Percentiles rank a stretch among this genome's conserved stretches.
phyloP scores from a whole-genome alignment of 441 rosid species.

The Euphorbia corollata region DNA sequence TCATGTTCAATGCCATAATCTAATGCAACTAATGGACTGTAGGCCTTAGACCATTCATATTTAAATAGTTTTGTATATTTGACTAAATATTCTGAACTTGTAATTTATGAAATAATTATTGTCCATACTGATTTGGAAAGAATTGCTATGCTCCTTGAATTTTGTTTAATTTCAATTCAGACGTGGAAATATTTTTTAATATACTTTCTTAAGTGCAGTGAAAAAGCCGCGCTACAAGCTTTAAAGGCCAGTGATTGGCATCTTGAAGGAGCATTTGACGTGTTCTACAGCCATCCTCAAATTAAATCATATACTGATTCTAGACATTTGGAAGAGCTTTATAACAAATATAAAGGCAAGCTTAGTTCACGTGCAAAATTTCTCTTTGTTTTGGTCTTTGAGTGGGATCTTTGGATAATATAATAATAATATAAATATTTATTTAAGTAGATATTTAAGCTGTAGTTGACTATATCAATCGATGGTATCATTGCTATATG shows the following conservation, averaged over 20 bases:
- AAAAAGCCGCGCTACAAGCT: constrained; percentile 69
- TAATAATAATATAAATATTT: not conserved
- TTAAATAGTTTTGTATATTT: not conserved
- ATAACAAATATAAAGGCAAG: constrained; percentile 82
- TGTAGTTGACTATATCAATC: not conserved
- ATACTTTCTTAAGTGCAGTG: constrained; percentile 43
- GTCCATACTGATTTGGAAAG: not conserved
- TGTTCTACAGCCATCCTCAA: constrained; percentile 82
- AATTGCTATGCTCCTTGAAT: not conserved
- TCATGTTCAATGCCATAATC: not conserved
- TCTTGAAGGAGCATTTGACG: constrained; percentile 85
- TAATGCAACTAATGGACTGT: not conserved
- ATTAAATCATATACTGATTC: constrained; percentile 58
- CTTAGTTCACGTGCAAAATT: not conserved
- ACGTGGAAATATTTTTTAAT: not conserved
- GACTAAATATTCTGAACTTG: not conserved
- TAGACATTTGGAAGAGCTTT: constrained; percentile 88
- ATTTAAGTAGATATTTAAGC: not conserved
- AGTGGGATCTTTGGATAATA: not conserved
- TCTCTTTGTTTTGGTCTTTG: not conserved
- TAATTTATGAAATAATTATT: not conserved
- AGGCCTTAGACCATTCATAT: not conserved
- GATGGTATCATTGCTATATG: not conserved
- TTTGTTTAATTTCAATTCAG: not conserved
- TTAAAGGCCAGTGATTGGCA: constrained; percentile 87